phyloP scores from a whole-genome alignment of 1,284 basidiomycete genomes.

The Ganoderma lucidum region DNA sequence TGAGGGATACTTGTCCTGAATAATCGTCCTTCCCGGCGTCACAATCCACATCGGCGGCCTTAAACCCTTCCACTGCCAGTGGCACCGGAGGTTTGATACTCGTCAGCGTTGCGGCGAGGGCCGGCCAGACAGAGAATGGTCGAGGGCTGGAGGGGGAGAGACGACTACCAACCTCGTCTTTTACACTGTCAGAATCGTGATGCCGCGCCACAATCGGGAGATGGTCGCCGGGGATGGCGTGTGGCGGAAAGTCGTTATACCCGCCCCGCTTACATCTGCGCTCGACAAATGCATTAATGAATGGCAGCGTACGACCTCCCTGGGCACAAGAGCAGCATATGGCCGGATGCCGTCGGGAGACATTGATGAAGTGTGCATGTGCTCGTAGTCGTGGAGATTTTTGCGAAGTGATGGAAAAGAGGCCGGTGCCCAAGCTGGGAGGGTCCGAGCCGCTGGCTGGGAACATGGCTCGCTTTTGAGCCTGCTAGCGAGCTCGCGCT shows the following conservation, averaged over 20 bases:
- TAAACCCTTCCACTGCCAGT: neutral
- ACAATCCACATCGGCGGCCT: neutral
- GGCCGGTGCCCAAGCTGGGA: constrained; percentile 7
- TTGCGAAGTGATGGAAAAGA: constrained; percentile 26
- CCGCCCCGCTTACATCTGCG: neutral
- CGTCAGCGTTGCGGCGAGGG: neutral
- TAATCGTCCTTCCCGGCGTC: neutral
- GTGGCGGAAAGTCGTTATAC: neutral
- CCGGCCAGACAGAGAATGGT: neutral
- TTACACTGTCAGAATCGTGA: constrained; percentile 30
- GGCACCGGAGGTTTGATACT: constrained; percentile 15
- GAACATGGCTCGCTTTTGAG: constrained; percentile 22
- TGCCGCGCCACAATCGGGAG: constrained; percentile 13
- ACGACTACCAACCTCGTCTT: neutral
- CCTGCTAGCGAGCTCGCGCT: constrained; percentile 11
- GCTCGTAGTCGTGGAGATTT: constrained; percentile 30
- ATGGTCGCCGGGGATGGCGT: constrained; percentile 2
- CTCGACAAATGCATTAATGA: neutral
- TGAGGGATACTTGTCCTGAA: neutral
- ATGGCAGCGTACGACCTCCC: neutral
- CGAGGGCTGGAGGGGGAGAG: neutral
- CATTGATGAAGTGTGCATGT: neutral
- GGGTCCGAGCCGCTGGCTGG: constrained; percentile 28
- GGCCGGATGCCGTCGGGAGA: constrained; percentile 2
- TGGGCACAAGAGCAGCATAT: neutral